A percentile compares a stretch with the other conserved stretches of the same genome.
These are phyloP conservation scores for Coemansia sp. DNA, from an alignment of 192 early-diverging fungal genomes.

Conservation along the genomic window DNA sequence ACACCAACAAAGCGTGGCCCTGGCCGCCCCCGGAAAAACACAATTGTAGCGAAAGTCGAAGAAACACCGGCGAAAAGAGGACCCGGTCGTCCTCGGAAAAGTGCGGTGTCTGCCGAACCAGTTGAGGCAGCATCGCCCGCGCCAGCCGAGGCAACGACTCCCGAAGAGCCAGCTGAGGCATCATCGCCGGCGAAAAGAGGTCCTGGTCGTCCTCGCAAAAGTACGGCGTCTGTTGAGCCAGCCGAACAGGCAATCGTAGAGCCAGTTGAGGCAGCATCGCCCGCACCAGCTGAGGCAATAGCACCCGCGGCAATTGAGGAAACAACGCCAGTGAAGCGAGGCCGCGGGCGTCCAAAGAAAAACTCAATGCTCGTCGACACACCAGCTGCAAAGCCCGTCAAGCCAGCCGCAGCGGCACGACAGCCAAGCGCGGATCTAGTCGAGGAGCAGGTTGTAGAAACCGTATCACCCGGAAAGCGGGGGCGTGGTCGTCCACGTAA, in stretches of 20 bases:
- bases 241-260: neutral
- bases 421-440: neutral
- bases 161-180: neutral
- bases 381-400: neutral
- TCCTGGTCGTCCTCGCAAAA: neutral
- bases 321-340: neutral
- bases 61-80: neutral
- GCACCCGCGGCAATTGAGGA: neutral
- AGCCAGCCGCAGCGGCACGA: neutral
- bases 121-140: neutral
- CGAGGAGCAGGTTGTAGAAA: neutral
- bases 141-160: neutral
- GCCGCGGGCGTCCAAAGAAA: neutral
- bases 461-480: neutral
- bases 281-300: neutral
- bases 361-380: neutral
- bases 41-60: neutral
- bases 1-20: slow-evolving; percentile 11
- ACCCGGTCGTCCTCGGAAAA: neutral
- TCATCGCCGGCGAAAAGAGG: neutral
- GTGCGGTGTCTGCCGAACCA: neutral
- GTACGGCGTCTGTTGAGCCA: neutral
- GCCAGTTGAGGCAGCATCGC: neutral
- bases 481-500: neutral
- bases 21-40: slow-evolving; percentile 14